Evolutionary conservation across 768 basidiomycete species (phyloP), one percentile per base, ranked within the genome.

Genomic region (Lyophyllum atratum): DNA sequence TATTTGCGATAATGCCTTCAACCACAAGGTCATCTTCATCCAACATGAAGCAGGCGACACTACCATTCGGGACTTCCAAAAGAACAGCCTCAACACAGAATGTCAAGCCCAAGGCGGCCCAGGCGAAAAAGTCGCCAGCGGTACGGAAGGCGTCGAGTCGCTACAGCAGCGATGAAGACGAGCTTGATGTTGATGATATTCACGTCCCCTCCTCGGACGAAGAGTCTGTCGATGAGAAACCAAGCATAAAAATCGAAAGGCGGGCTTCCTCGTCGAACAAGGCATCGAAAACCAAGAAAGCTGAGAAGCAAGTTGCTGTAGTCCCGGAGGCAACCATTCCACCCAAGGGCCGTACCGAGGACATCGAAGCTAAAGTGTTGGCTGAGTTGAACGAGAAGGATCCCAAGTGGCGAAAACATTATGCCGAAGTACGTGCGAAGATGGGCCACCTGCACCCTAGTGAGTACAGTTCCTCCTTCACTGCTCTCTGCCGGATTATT

Each of bases 371-470:
- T 22, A 29, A 28, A 15, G 51, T 63, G 54, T 62, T 58, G 19
- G 71, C 79, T 7, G 75, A 80, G 40, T 68, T 83, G 33, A 69
- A 83, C 45, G 76, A 76, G 21, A 83, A 81, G 52, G 76, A 80
- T 53, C 70, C 76, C 37, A 77, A 70, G 50, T 92, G 84, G 75
- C 73, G 70, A n/a, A 75, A 76, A 50, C 71, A 84, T 19, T 79
- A 80, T 66, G 74, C 66, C 24, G 74, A 75, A 37, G 80, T 81
- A 4, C 77, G 74, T 60, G 64, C 66, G 40, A 81, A 78, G 64
- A 88, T 85, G 81, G 87, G 83, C 0, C 59, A 81, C 52, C 54
- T 82, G 31, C 64, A 76, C 48, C 80, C 87, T 9, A 82, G 92
- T 94, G 66, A 74, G 88, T 77, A 17, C 34, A n/a, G 2, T n/a